Conservation (phyloP, 257 asterid genomes). For the Solanum chiquidenum region DNA sequence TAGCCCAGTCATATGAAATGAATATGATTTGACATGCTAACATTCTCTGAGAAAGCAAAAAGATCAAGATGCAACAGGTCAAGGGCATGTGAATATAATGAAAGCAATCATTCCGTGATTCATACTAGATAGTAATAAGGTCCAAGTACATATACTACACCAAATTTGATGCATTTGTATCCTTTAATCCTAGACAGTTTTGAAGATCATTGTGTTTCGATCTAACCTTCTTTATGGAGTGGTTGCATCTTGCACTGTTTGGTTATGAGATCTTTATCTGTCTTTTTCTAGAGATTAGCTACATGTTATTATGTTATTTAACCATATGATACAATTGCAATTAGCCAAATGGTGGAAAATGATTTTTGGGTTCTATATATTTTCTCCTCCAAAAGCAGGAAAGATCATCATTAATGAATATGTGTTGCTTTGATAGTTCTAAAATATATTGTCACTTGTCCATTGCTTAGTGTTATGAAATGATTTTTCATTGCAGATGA, state of each 20-base stretch:
- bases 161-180: not conserved
- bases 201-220: not conserved
- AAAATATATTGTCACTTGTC: not conserved
- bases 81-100: not conserved
- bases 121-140: not conserved
- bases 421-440: not conserved
- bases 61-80: not conserved
- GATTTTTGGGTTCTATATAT: not conserved
- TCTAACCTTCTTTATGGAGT: not conserved
- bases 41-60: not conserved
- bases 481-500: constrained; percentile 56
- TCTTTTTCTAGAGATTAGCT: not conserved
- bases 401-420: not conserved
- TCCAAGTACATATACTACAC: not conserved
- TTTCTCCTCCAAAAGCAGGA: not conserved
- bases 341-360: not conserved
- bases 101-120: not conserved
- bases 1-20: not conserved
- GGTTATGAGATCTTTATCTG: not conserved
- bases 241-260: not conserved
- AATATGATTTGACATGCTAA: not conserved
- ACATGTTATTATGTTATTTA: not conserved
- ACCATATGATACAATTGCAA: not conserved
- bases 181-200: not conserved
- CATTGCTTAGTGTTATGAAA: not conserved